Evolutionary conservation across 768 basidiomycete species (phyloP), one percentile per base, ranked within the genome.

Genomic region (Termitomyces sp.): DNA sequence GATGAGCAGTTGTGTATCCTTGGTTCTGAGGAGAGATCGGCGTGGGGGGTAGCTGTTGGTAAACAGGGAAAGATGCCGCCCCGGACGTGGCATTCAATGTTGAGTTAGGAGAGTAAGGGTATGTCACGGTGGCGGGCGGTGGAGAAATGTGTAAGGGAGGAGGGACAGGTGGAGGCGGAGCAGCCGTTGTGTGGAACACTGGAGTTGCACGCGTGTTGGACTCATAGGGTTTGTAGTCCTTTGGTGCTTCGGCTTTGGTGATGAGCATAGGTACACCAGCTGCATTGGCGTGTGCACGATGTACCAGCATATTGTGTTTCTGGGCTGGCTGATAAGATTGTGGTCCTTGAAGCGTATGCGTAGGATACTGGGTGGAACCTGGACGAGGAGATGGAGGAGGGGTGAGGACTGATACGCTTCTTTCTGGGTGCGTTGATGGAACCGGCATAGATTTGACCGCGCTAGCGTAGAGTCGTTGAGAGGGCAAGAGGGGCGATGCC

Each of bases 391-490:
- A 34, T 39, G 28, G 33, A 34, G 33, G 57, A 7, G 46, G 28
- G 13, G 42, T 42, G 22, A n/a, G 18, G 26, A 51, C 36, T 16
- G 34, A 31, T 24, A 51, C 39, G 18, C 10, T 18, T 51, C 36
- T 24, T 5, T 24, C 36, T n/a, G 55, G 9, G 20, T 51, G 34
- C 4, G 54, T 48, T 29, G 56, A 54, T 15, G 58, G 47, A 18
- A 54, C 28, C 31, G 37, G 51, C 15, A 22, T 29, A 33, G 60
- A 20, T 22, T 53, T 59, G 7, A 22, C n/a, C 5, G 59, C 57
- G 18, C 63, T 60, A 7, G 61, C 61, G n/a, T 66, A 66, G 7
- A 66, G 45, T 49, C 60, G 55, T 53, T 66, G 65, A 26, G 65
- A 54, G 22, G 59, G 53, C 4, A 63, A 60, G 26, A 62, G 59